Evolutionary conservation across 1,284 basidiomycete genomes (phyloP).

Genomic region (Vanrija sp.): DNA sequence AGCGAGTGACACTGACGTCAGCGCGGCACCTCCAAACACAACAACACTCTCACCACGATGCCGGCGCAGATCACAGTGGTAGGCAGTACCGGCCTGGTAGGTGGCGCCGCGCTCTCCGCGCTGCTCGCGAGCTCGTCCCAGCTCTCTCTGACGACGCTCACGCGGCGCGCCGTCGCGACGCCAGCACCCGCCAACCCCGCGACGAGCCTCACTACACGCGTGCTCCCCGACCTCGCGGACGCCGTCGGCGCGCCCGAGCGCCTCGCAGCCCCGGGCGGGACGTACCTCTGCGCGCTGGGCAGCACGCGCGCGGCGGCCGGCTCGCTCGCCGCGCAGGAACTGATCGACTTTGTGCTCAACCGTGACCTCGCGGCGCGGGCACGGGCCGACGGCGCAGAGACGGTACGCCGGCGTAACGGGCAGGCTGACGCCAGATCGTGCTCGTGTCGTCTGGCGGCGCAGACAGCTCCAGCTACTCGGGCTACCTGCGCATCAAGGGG

Average conservation of each 20-base stretch:
- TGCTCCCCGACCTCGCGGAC: conserved; percentile 24
- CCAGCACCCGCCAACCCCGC: conserved; percentile 7
- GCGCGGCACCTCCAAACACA: no score
- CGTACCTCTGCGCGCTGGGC: conserved; percentile 40
- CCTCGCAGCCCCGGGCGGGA: conserved; percentile 19
- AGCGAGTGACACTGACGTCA: no score
- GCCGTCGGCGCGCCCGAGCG: conserved; percentile 10
- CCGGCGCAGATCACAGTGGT: conserved; percentile 29
- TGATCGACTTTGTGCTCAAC: conserved; percentile 42
- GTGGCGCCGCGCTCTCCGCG: conserved; percentile 25
- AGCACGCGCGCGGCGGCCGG: conserved; percentile 41
- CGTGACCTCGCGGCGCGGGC: conserved; percentile 37
- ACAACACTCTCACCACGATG: no score
- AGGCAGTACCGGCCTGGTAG: conserved; percentile 47
- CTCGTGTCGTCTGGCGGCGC: conserved; percentile 40
- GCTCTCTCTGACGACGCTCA: conserved; percentile 39
- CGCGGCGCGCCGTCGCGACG: conserved; percentile 25
- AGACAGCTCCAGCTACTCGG: conserved; percentile 19
- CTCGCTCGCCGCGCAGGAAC: conserved; percentile 25
- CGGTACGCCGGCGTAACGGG: conserved; percentile 21
- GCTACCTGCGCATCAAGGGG: conserved; percentile 43
- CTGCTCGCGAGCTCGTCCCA: conserved; percentile 30
- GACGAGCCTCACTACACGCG: conserved; percentile 24
- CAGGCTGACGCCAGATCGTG: conserved; percentile 27
- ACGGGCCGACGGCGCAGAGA: conserved; percentile 37